phyloP scores from a whole-genome alignment of 169 alveolate genomes.

The Plasmodium gaboni region DNA sequence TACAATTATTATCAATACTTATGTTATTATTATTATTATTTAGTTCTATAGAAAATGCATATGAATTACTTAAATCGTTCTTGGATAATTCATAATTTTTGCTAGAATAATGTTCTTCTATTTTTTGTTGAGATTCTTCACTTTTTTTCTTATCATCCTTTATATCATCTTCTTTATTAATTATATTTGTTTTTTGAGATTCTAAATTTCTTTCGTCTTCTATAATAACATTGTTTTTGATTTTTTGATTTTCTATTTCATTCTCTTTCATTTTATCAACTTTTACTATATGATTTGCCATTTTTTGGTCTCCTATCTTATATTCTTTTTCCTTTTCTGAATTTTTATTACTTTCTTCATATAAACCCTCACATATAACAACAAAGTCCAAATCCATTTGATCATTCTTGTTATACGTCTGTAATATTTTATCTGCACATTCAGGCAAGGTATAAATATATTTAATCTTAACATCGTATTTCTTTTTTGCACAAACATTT shows the following conservation, averaged over 20 bases:
- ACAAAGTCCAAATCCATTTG: slow-evolving; percentile 46
- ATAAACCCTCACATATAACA: slow-evolving; percentile 53
- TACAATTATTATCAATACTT: too few relatives aligned
- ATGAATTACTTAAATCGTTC: too few relatives aligned
- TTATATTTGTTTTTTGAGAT: too few relatives aligned
- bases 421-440: slow-evolving; percentile 64
- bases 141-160: too few relatives aligned
- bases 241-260: background rate
- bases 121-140: too few relatives aligned
- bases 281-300: background rate
- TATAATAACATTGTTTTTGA: background rate
- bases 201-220: background rate
- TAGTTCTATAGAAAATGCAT: too few relatives aligned
- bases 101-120: too few relatives aligned
- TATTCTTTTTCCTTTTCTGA: background rate
- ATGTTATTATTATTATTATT: too few relatives aligned
- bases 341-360: background rate
- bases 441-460: slow-evolving; percentile 50
- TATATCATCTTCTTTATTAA: too few relatives aligned
- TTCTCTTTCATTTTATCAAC: background rate
- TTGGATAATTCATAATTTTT: too few relatives aligned
- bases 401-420: slow-evolving; percentile 2
- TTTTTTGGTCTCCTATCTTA: background rate
- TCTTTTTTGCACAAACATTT: slow-evolving; percentile 7
- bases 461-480: slow-evolving; percentile 35